Conservation (phyloP, 345 rosid species). For the Syzygium grande region DNA sequence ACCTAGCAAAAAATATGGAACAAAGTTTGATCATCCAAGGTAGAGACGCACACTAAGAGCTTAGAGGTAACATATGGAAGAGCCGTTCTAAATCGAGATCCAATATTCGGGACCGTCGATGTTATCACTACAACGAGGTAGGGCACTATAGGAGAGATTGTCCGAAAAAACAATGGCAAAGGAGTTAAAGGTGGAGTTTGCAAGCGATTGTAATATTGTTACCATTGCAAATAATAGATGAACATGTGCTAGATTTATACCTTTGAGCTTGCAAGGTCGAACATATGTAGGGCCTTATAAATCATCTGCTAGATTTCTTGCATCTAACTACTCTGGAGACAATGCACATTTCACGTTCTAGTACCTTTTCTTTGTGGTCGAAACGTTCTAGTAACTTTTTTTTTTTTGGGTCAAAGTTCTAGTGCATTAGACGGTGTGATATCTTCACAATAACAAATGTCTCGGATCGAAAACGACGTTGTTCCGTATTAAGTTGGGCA, state of each 20-base stretch:
- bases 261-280: neutral
- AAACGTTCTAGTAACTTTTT: too few species aligned
- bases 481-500: neutral
- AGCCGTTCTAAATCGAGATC: neutral
- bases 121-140: neutral
- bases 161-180: neutral
- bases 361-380: too few species aligned
- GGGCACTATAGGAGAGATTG: neutral
- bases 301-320: neutral
- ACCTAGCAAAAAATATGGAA: neutral
- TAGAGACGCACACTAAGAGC: rapidly evolving
- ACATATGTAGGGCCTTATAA: neutral
- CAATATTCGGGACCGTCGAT: rapidly evolving
- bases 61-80: neutral
- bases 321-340: neutral
- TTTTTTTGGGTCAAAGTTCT: neutral
- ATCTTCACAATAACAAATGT: neutral
- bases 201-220: neutral
- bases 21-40: neutral
- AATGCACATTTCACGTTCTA: neutral
- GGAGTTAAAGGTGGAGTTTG: neutral
- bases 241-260: neutral
- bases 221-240: neutral
- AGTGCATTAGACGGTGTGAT: too few species aligned
- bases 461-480: neutral